A percentile compares a stretch with the other conserved stretches of the same genome.
These are phyloP conservation scores for Bipolaris sorokiniana DNA, from an alignment of 2,329 filamentous ascomycete genomes.

Conservation along the genomic window DNA sequence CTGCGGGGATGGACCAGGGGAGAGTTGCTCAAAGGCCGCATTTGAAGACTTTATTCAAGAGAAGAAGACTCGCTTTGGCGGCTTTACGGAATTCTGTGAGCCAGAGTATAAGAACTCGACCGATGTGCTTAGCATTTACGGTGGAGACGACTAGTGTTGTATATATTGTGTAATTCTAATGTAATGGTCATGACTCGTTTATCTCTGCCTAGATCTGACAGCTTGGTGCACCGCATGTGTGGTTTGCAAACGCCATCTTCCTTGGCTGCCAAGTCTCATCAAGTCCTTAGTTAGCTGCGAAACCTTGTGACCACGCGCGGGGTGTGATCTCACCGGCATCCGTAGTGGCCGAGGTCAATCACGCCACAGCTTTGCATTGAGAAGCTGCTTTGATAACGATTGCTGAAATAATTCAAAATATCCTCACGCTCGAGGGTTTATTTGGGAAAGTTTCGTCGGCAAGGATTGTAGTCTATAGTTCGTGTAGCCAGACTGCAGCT, in stretches of 20 bases:
- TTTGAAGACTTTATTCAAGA: slow-evolving; percentile 54
- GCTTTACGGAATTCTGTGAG: slow-evolving; percentile 52
- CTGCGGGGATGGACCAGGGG: slow-evolving; percentile 58
- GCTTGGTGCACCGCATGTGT: neutral
- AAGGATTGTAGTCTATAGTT: neutral
- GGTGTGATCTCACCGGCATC: neutral
- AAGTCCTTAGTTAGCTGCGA: slow-evolving; percentile 1
- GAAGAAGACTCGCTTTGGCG: slow-evolving; percentile 53
- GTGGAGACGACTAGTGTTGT: neutral
- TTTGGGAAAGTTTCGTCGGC: neutral
- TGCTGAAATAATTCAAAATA: neutral
- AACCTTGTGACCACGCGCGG: neutral
- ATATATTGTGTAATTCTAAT: slow-evolving; percentile 4
- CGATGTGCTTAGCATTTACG: slow-evolving; percentile 41
- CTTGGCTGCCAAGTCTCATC: slow-evolving; percentile 6
- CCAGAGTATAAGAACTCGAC: slow-evolving; percentile 54
- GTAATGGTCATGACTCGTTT: neutral
- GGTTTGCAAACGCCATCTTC: neutral
- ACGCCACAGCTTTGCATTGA: neutral
- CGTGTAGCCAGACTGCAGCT: neutral
- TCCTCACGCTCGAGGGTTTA: neutral
- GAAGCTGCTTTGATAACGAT: neutral
- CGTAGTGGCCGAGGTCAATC: neutral
- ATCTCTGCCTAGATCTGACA: neutral
- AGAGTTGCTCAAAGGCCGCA: slow-evolving; percentile 55